These are phyloP conservation scores for Penicillium sp. DNA, from an alignment of 2,329 filamentous ascomycete genomes.

Conservation along the genomic window DNA sequence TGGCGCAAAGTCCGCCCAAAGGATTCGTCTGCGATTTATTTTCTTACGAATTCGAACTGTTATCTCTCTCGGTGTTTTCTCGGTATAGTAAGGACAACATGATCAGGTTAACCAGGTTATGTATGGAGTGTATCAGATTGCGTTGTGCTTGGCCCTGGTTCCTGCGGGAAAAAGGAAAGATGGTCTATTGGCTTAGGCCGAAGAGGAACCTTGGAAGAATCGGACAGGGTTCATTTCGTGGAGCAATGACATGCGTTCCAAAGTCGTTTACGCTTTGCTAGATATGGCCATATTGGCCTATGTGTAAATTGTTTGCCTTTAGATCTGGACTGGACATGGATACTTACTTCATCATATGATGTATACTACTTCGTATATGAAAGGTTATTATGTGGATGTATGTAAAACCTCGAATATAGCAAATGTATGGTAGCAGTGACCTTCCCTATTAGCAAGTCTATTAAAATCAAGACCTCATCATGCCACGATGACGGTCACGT, in stretches of 20 bases:
- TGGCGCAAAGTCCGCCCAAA: background rate
- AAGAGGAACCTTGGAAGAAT: background rate
- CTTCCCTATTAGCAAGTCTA: background rate
- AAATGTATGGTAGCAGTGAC: background rate
- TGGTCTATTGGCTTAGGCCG: background rate
- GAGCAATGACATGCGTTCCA: constrained; percentile 2
- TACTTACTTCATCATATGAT: background rate
- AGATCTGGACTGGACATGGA: background rate
- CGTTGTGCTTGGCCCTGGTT: constrained; percentile 9
- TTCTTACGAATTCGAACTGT: constrained; percentile 7
- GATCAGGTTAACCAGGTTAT: background rate
- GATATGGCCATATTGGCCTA: background rate
- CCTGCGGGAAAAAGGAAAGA: background rate
- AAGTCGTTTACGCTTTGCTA: background rate
- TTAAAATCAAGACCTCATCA: background rate
- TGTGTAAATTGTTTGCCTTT: background rate
- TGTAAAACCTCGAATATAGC: background rate
- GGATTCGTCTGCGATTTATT: constrained; percentile 13
- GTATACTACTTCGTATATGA: background rate
- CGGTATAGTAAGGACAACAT: background rate
- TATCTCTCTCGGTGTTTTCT: constrained; percentile 2
- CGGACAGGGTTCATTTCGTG: constrained; percentile 2
- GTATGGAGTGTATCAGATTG: background rate
- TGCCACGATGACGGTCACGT: constrained; percentile 7
- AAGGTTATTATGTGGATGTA: background rate